phyloP scores from a whole-genome alignment of 352 stramenopile genomes.

The Phytophthora ohioensis region DNA sequence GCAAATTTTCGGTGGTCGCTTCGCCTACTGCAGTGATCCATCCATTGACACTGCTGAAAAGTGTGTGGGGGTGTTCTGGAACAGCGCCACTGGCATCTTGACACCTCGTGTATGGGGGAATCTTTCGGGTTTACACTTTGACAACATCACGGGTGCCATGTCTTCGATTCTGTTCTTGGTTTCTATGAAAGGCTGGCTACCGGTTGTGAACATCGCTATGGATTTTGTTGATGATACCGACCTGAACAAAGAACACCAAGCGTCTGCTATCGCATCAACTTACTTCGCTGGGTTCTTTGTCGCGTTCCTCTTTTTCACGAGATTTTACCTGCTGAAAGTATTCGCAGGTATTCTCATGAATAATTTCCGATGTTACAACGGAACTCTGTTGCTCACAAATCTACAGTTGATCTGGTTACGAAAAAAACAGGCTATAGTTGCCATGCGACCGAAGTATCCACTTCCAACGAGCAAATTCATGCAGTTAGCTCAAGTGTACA shows the following conservation, averaged over 20 bases:
- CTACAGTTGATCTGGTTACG: constrained; percentile 84
- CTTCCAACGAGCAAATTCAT: constrained; percentile 68
- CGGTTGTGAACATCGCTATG: constrained; percentile 86
- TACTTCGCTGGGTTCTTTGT: constrained; percentile 89
- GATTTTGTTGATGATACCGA: constrained; percentile 59
- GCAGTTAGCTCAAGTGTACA: constrained; percentile 65
- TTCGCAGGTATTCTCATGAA: constrained; percentile 90
- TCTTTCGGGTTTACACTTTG: constrained; percentile 81
- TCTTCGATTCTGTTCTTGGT: constrained; percentile 81
- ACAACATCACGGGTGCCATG: constrained; percentile 84
- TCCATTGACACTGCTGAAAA: constrained; percentile 48
- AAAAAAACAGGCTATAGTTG: constrained; percentile 68
- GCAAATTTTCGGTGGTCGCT: constrained; percentile 85
- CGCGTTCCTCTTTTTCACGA: constrained; percentile 79
- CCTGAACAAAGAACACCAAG: constrained; percentile 72
- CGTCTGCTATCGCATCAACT: constrained; percentile 73
- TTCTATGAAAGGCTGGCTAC: constrained; percentile 88
- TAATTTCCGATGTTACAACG: constrained; percentile 88
- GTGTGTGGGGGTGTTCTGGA: constrained; percentile 79
- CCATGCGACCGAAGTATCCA: constrained; percentile 79
- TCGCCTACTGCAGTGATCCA: constrained; percentile 85
- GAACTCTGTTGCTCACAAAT: constrained; percentile 78
- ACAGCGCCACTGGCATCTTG: constrained; percentile 53
- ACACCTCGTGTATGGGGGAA: constrained; percentile 85
- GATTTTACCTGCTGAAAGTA: constrained; percentile 81